These are phyloP conservation scores for Phialocephala sp. DNA, from an alignment of 2,329 filamentous ascomycete genomes.

Conservation along the genomic window DNA sequence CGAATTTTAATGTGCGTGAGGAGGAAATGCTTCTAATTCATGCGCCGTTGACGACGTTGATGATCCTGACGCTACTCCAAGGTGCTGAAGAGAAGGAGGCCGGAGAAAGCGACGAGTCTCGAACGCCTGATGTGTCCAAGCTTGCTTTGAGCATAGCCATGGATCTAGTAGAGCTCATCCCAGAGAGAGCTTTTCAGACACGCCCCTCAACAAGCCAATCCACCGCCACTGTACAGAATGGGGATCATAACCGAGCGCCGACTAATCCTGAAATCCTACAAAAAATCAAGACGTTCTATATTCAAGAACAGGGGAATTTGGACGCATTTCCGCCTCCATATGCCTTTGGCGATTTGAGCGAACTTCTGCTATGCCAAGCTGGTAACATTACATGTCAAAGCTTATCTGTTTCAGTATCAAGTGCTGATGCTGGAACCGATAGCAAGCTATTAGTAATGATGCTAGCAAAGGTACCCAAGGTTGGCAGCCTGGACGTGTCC, in stretches of 20 bases:
- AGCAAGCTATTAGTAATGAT: constrained; percentile 64
- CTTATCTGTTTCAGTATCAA: constrained; percentile 48
- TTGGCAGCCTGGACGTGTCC: constrained; percentile 53
- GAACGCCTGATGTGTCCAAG: constrained; percentile 33
- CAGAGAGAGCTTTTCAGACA: constrained; percentile 64
- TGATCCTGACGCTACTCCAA: constrained; percentile 63
- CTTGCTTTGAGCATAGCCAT: constrained; percentile 56
- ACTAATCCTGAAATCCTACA: constrained; percentile 61
- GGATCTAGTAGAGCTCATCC: constrained; percentile 66
- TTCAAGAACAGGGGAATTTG: constrained; percentile 71
- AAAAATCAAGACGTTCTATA: constrained; percentile 70
- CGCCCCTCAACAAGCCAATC: constrained; percentile 39
- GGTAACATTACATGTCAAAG: constrained; percentile 56
- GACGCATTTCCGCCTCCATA: constrained; percentile 68
- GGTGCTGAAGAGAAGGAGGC: constrained; percentile 51
- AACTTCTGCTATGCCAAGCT: constrained; percentile 67
- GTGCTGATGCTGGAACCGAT: constrained; percentile 59
- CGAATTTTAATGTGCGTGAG: constrained; percentile 90
- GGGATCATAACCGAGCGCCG: constrained; percentile 41
- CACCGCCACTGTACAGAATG: constrained; percentile 32
- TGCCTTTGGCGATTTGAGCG: constrained; percentile 58
- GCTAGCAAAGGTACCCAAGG: constrained; percentile 56
- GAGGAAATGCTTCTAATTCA: constrained; percentile 94
- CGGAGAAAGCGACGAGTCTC: constrained; percentile 36
- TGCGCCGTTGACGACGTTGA: constrained; percentile 77